Evolutionary conservation across 1,139 yeast species (phyloP), one percentile per base, ranked within the genome.

Genomic region (Debaryomycetaceae sp.): DNA sequence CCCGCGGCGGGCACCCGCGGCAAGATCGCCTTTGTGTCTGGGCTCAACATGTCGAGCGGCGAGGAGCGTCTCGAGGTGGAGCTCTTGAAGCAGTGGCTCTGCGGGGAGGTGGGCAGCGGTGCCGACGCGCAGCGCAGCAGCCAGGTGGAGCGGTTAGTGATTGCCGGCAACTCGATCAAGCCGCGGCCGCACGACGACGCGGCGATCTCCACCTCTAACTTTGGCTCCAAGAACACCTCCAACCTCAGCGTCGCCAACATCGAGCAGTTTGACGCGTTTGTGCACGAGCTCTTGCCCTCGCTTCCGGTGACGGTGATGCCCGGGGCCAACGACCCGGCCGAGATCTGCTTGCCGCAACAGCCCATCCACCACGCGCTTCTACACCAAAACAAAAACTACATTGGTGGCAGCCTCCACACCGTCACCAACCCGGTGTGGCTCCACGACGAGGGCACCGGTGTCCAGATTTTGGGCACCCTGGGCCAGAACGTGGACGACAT

Each of bases 401-500:
- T 70, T 9, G 66, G 66, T n/a, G 53, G 61, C 2, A 48, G 65
- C 3, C 46, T 71, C 14, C 64, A 72, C 34, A 49, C 65, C 15
- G 54, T 65, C 4, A 83, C 96, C 0, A 91, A 91, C 48, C 99
- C 98, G 0, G 54, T 71, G 10, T 80, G 88, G 82, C 55, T 82
- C 38, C 57, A 62, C 19, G 34, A 43, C 18, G 72, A 66, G 9
- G 42, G 75, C 4, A 73, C 71, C 30, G 80, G 75, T 1, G 45
- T 74, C 8, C 60, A 81, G 24, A 43, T 83, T 1, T 56, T 91
- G 30, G 91, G 88, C 0, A 75, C 89, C 0, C 66, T 89, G 1
- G 98, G 98, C 3, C 96, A 91, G 52, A 84, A 84, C 39, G 69
- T 89, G 22, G 67, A 73, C 38, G 98, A 91, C 53, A 72, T 91